These are phyloP conservation scores for Fusarium foetens DNA, from an alignment of 2,329 filamentous ascomycete genomes.

Conservation along the genomic window DNA sequence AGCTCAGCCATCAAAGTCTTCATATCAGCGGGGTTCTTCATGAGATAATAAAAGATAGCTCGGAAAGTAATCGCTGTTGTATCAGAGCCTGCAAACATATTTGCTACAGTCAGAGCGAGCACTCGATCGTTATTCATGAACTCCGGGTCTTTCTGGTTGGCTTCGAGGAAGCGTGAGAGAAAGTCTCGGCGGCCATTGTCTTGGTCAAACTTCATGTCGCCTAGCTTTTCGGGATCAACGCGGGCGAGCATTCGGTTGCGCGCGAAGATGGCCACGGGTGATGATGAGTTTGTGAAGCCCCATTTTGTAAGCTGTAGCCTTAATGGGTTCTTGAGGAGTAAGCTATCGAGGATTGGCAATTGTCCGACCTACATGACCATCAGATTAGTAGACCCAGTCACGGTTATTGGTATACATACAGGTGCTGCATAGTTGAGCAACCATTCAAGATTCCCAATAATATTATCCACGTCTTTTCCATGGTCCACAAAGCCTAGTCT, in stretches of 20 bases:
- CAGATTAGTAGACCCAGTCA: neutral
- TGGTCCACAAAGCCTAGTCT: constrained; percentile 28
- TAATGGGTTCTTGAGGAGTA: constrained; percentile 6
- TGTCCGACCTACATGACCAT: neutral
- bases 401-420: neutral
- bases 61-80: constrained; percentile 29
- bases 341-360: neutral
- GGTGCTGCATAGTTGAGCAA: constrained; percentile 30
- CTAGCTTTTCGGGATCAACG: neutral
- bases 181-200: neutral
- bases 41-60: constrained; percentile 25
- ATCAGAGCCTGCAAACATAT: constrained; percentile 36
- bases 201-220: neutral
- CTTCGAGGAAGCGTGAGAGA: constrained; percentile 24
- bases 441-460: constrained; percentile 29
- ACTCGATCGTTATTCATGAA: constrained; percentile 23
- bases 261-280: neutral
- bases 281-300: constrained; percentile 1
- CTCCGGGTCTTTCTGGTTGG: constrained; percentile 13
- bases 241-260: neutral
- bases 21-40: constrained; percentile 48
- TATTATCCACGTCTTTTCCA: constrained; percentile 24
- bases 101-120: constrained; percentile 19
- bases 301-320: neutral
- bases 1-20: constrained; percentile 67